Evolutionary conservation across 169 alveolate genomes (phyloP), one percentile per base, ranked within the genome.

Genomic region (Plasmodium gaboni): DNA sequence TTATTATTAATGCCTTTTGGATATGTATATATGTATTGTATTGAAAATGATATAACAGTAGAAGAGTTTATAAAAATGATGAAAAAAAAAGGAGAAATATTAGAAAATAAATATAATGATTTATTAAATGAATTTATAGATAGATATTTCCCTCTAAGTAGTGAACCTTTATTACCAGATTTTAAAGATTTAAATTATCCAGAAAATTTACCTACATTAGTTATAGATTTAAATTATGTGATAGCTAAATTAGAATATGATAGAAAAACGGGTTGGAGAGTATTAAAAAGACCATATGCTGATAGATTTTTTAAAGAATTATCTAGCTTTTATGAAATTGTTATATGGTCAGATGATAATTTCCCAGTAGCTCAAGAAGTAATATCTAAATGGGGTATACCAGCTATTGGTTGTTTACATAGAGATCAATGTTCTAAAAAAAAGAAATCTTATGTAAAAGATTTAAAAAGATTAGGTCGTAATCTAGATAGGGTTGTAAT

Each of bases 221-320:
- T 97, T 26, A 73, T 97, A 50, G 98, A 96, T 88, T 87, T 97
- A 22, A 96, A 96, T 86, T 96, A 96, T 73, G 95, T 95, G 17
- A 87, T 97, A 19, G 97, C 97, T 32, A 93, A 94, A 67, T 87
- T 96, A 51, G 97, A 95, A 51, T 95, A 97, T 91, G 96, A 95
- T 59, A 92, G 97, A 15, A 89, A 91, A 78, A 88, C 86, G 12
- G 98, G 98, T 13, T 97, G 98, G 98, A 95, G 94, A 64, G 96
- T 96, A 50, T 88, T 96, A 69, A 97, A 97, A 87, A 94, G 99
- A 22, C 99, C 99, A 17, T 97, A 96, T 55, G 98, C 97, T 28
- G 98, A 96, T 74, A 55, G 89, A 50, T 96, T 97, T 92, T 95
- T 97, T 80, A 88, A 92, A 60, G 97, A 95, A 38, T 88, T 97